Evolutionary conservation across 208 protist genomes (phyloP).

Genomic region (Crithidia expoeki): DNA sequence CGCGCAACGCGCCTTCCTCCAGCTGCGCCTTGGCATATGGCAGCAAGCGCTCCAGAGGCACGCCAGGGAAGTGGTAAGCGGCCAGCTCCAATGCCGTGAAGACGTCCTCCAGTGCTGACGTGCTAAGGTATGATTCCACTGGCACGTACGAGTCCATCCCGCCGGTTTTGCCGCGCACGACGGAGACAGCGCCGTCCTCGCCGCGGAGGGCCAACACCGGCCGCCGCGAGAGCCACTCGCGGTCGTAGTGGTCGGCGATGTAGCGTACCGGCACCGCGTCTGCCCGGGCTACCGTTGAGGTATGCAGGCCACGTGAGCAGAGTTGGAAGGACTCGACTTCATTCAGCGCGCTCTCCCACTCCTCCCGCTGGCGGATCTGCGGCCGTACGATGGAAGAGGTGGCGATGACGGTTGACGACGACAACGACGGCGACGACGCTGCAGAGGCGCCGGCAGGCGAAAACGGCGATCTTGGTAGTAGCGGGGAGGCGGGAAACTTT

Average conservation of each 20-base stretch:
- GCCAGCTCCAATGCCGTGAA: slow-evolving; percentile 72
- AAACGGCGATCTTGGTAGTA: slow-evolving; percentile 27
- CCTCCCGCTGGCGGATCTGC: slow-evolving; percentile 40
- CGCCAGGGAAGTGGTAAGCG: slow-evolving; percentile 44
- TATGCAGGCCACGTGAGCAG: slow-evolving; percentile 18
- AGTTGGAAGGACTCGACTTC: slow-evolving; percentile 47
- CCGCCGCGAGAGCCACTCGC: slow-evolving; percentile 53
- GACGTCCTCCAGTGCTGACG: slow-evolving; percentile 55
- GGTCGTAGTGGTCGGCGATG: slow-evolving; percentile 70
- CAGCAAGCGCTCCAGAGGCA: slow-evolving; percentile 51
- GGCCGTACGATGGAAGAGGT: slow-evolving; percentile 66
- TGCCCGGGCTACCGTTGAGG: slow-evolving; percentile 15
- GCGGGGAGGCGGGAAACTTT: slow-evolving; percentile 32
- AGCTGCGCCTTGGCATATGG: slow-evolving; percentile 18
- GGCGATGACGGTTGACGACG: slow-evolving; percentile 31
- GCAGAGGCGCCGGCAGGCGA: slow-evolving; percentile 3
- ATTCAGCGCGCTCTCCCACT: slow-evolving; percentile 52
- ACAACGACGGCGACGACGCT: slow-evolving; percentile 2
- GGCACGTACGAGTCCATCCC: slow-evolving; percentile 25
- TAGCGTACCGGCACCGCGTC: slow-evolving; percentile 50
- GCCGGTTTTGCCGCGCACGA: slow-evolving; percentile 57
- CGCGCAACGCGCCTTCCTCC: slow-evolving; percentile 12
- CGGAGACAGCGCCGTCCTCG: slow-evolving; percentile 29
- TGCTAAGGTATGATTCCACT: slow-evolving; percentile 15
- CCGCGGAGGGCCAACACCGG: slow-evolving; percentile 22